phyloP scores from a whole-genome alignment of 371 early-diverging fungal genomes.

The Mucor plumbeus region DNA sequence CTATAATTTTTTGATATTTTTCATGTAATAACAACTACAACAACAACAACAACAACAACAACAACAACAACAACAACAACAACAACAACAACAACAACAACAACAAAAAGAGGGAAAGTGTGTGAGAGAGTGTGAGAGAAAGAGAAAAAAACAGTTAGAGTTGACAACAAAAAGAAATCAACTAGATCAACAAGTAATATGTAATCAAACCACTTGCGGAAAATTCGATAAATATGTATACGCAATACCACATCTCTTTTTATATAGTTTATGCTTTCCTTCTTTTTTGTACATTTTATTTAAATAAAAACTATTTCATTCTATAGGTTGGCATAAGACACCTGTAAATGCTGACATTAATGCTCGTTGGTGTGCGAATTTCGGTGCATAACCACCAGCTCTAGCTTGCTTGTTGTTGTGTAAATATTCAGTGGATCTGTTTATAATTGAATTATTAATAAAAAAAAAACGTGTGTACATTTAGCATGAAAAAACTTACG shows the following conservation, averaged over 20 bases:
- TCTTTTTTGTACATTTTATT: neutral
- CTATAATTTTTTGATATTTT: neutral
- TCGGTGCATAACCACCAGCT: constrained; percentile 65
- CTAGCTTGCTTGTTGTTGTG: constrained; percentile 45
- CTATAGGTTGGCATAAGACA: constrained; percentile 35
- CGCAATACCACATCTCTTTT: neutral
- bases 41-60: too few species aligned
- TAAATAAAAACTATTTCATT: constrained; percentile 15
- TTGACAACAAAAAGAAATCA: neutral
- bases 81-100: neutral
- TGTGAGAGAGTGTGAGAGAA: too few species aligned
- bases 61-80: too few species aligned
- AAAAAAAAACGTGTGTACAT: neutral
- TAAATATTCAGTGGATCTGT: constrained; percentile 49
- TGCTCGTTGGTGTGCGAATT: constrained; percentile 61
- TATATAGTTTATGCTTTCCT: neutral
- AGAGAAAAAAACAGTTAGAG: neutral
- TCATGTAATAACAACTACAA: neutral
- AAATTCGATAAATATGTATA: neutral
- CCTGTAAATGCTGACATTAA: constrained; percentile 63
- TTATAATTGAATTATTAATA: neutral
- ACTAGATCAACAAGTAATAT: constrained; percentile 1
- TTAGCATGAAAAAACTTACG: constrained; percentile 40
- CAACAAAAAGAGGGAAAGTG: too few species aligned
- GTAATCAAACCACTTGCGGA: neutral